Percentiles rank a stretch among this genome's conserved stretches.
Evolutionary conservation across 768 basidiomycete genomes (phyloP).

Genomic region (Mycena belliarum): DNA sequence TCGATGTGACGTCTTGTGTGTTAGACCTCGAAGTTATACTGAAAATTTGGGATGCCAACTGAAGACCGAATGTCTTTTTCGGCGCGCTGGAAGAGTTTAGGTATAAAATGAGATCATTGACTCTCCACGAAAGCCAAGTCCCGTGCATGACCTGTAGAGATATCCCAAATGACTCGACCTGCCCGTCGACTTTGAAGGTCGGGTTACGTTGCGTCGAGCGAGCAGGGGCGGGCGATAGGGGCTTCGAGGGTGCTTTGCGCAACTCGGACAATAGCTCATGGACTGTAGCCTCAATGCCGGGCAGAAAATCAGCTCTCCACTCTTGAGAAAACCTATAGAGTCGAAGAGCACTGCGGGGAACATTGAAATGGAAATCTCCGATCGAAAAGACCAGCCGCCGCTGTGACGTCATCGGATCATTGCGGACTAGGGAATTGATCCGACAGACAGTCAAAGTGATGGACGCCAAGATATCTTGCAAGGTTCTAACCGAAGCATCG

Average conservation of each 20-base stretch:
- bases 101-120: constrained; percentile 51
- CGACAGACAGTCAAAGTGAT: constrained; percentile 49
- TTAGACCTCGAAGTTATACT: constrained; percentile 55
- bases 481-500: constrained; percentile 37
- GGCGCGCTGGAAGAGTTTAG: constrained; percentile 31
- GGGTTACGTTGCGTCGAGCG: constrained; percentile 27
- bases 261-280: constrained; percentile 68
- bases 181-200: constrained; percentile 53
- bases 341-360: constrained; percentile 81
- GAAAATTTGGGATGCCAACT: constrained; percentile 60
- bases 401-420: constrained; percentile 43
- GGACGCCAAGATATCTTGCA: constrained; percentile 64
- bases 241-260: constrained; percentile 40
- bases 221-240: constrained; percentile 34
- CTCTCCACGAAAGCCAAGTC: constrained; percentile 82
- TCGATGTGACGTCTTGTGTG: constrained; percentile 35
- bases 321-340: constrained; percentile 79
- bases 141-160: constrained; percentile 85
- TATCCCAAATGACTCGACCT: constrained; percentile 52
- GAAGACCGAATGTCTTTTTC: constrained; percentile 56
- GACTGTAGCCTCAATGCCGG: constrained; percentile 68
- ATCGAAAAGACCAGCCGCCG: constrained; percentile 47
- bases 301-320: constrained; percentile 80
- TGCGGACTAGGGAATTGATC: constrained; percentile 46
- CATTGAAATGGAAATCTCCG: constrained; percentile 50